A percentile compares a stretch with the other conserved stretches of the same genome.
These are phyloP conservation scores for Parathielavia appendiculata DNA, from an alignment of 495 filamentous ascomycete genomes.

Conservation along the genomic window DNA sequence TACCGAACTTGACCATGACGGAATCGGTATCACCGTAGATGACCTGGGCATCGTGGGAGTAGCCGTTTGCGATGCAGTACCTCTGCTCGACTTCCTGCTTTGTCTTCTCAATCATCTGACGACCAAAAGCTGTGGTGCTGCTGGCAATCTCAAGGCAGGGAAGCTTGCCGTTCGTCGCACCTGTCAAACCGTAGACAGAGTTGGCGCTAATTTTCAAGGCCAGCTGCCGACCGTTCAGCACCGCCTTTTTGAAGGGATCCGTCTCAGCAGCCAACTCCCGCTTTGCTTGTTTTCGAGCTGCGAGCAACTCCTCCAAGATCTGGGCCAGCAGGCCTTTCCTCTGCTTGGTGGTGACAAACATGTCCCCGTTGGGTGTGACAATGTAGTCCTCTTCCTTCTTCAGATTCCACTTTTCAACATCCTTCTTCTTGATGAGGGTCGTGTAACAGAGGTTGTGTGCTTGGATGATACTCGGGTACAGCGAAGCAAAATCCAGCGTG, in stretches of 20 bases:
- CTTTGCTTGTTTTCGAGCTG: constrained; percentile 89
- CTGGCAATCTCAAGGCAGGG: constrained; percentile 94
- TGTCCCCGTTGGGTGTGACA: constrained; percentile 86
- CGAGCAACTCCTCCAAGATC: constrained; percentile 88
- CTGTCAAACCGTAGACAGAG: constrained; percentile 95
- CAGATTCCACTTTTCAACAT: constrained; percentile 64
- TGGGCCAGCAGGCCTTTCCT: constrained; percentile 90
- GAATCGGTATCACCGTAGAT: constrained; percentile 99
- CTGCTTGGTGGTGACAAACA: constrained; percentile 82
- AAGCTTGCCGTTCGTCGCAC: constrained; percentile 91
- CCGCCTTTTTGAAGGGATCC: constrained; percentile 94
- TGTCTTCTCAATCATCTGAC: constrained; percentile 97
- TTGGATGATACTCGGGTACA: constrained; percentile 98
- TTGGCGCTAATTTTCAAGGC: constrained; percentile 97
- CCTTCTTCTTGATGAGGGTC: constrained; percentile 77
- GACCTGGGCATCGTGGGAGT: constrained; percentile 87
- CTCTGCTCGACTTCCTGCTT: constrained; percentile 84
- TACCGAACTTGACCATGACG: constrained; percentile 99
- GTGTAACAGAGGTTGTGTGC: constrained; percentile 99
- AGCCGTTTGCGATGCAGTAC: constrained; percentile 91
- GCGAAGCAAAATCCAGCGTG: constrained; percentile 96
- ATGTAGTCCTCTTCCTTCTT: constrained; percentile 92
- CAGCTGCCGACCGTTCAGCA: constrained; percentile 93
- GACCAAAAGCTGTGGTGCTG: constrained; percentile 91
- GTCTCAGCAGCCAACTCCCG: constrained; percentile 85